phyloP scores from a whole-genome alignment of 306 rosid genomes.

The Quercus variabilis region DNA sequence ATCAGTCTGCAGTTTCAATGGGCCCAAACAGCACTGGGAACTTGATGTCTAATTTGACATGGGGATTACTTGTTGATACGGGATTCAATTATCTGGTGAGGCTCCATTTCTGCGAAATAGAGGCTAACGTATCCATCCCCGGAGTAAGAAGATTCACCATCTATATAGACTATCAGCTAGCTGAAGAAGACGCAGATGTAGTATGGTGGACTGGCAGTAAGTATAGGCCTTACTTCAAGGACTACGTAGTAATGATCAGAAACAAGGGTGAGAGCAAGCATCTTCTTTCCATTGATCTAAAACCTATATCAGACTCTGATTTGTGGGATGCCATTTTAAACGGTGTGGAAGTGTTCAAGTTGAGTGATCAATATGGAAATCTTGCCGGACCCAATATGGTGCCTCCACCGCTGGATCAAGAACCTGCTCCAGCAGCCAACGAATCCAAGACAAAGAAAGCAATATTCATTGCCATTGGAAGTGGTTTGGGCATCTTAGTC shows the following conservation, averaged over 20 bases:
- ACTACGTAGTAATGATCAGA: not conserved
- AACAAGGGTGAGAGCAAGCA: slow-evolving; percentile 11
- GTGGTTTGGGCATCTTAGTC: not conserved
- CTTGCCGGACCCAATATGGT: slow-evolving; percentile 2
- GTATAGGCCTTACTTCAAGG: not conserved
- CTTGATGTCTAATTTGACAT: slow-evolving; percentile 24
- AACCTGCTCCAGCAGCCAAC: no score
- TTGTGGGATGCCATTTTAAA: not conserved
- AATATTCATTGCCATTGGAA: not conserved
- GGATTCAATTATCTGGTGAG: slow-evolving; percentile 45
- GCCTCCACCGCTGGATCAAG: not conserved
- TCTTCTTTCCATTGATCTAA: not conserved
- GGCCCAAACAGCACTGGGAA: not conserved
- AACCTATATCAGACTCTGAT: fast-evolving
- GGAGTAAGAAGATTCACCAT: not conserved
- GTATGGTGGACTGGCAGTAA: fast-evolving
- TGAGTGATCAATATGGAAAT: not conserved
- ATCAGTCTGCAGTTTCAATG: slow-evolving; percentile 18
- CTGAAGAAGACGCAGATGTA: not conserved
- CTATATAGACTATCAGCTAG: not conserved
- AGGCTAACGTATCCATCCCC: fast-evolving
- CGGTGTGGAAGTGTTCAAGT: slow-evolving; percentile 30
- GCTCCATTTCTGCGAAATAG: slow-evolving; percentile 18
- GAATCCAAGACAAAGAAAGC: not conserved
- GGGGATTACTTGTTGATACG: slow-evolving; percentile 39